These are phyloP conservation scores for Didymella pomorum DNA, from an alignment of 2,329 filamentous ascomycete species.

Conservation along the genomic window DNA sequence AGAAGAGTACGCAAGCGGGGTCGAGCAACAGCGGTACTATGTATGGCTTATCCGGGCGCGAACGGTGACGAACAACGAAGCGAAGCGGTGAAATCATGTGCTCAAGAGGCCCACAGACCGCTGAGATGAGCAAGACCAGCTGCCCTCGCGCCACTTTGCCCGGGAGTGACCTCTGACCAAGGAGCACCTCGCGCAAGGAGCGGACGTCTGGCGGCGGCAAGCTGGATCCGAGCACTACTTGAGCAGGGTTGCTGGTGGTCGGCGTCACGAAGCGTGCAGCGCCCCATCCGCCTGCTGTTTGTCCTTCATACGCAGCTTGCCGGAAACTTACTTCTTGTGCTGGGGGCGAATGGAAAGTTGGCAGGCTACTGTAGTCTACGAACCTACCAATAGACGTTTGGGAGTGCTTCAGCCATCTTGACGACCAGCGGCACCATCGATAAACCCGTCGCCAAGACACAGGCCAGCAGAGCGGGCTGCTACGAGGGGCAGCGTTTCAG, in stretches of 20 bases:
- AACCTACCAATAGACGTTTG: conserved; percentile 6
- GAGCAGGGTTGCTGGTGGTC: not conserved
- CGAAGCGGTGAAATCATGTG: conserved; percentile 28
- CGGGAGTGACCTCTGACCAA: conserved; percentile 3
- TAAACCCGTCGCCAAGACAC: not conserved
- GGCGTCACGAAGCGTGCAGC: conserved; percentile 12
- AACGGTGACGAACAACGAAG: conserved; percentile 25
- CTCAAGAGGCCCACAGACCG: conserved; percentile 17
- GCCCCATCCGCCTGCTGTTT: conserved; percentile 18
- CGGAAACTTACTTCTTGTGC: conserved; percentile 8
- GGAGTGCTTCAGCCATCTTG: conserved; percentile 4
- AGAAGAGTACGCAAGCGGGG: conserved; percentile 22
- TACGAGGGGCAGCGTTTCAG: conserved; percentile 7
- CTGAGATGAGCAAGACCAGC: conserved; percentile 22
- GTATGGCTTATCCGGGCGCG: conserved; percentile 23
- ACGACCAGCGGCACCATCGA: not conserved
- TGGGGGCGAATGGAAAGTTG: conserved; percentile 7
- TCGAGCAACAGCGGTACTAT: conserved; percentile 31
- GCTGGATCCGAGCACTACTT: conserved; percentile 14
- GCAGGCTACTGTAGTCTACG: conserved; percentile 1
- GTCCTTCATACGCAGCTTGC: conserved; percentile 14
- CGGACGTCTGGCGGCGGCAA: conserved; percentile 18
- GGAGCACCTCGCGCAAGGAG: conserved; percentile 17
- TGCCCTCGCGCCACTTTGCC: conserved; percentile 23
- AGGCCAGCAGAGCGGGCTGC: not conserved